Evolutionary conservation across 345 rosid species (phyloP).

Genomic region (Dimocarpus longan): DNA sequence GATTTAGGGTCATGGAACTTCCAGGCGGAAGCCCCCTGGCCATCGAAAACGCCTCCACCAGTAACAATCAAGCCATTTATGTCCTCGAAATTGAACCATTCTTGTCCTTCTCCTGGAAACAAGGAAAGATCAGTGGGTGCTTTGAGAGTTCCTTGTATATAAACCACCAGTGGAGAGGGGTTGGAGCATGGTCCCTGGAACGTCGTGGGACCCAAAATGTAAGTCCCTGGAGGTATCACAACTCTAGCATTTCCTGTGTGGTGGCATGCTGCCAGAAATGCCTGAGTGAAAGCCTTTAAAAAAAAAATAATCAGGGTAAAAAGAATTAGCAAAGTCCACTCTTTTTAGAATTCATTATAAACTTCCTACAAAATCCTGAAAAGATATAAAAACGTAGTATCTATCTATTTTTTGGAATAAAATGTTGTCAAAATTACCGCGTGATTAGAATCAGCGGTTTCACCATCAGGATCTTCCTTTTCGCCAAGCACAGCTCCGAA

Average conservation of each 20-base stretch:
- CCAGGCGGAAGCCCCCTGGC: constrained; percentile 67
- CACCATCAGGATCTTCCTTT: constrained; percentile 19
- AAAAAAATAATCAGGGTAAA: background rate
- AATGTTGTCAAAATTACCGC: constrained; percentile 24
- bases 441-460: constrained; percentile 10
- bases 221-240: constrained; percentile 45
- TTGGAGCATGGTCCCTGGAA: constrained; percentile 51
- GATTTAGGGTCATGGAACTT: constrained; percentile 23
- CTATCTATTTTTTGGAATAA: background rate
- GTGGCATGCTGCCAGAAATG: constrained; percentile 49
- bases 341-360: too few species aligned
- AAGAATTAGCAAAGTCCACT: too few species aligned
- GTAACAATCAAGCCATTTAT: constrained; percentile 43
- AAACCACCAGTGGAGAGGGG: constrained; percentile 34
- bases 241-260: constrained; percentile 37
- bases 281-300: constrained; percentile 34
- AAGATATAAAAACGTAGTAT: background rate
- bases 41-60: constrained; percentile 66
- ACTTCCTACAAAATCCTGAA: background rate
- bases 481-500: constrained; percentile 43
- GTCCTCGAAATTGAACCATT: constrained; percentile 57
- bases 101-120: constrained; percentile 28
- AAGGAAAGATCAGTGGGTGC: constrained; percentile 34
- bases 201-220: constrained; percentile 30
- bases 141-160: constrained; percentile 41